Percentiles rank a stretch among this genome's conserved stretches.
Conservation (phyloP, 75 land plant species). For the Pinus tabuliformis region DNA sequence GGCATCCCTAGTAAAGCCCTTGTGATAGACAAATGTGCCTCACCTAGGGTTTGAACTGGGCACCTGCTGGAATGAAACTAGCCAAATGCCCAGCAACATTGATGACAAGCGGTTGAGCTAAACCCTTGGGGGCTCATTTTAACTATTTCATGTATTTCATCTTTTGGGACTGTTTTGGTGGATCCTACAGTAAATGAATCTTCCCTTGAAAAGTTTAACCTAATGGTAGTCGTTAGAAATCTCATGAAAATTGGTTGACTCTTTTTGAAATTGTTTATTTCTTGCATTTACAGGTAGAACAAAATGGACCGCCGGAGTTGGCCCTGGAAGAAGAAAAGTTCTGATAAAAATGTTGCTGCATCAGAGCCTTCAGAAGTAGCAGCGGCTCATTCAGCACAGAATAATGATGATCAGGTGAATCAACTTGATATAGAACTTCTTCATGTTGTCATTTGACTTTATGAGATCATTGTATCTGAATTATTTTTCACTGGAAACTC, state of each 20-base stretch:
- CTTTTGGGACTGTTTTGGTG: not conserved
- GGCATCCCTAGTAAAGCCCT: too few species aligned
- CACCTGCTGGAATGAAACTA: too few species aligned
- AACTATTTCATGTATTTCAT: not conserved
- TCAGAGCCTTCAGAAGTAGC: constrained; percentile 21
- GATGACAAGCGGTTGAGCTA: too few species aligned
- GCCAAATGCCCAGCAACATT: too few species aligned
- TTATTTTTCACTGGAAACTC: not conserved
- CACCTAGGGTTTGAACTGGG: too few species aligned
- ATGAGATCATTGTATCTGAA: too few species aligned
- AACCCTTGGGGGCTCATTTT: too few species aligned
- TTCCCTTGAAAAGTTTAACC: not conserved
- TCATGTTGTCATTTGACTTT: too few species aligned
- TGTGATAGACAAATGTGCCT: too few species aligned
- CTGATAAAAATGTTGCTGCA: constrained; percentile 52
- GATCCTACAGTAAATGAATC: constrained; percentile 2
- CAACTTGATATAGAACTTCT: too few species aligned
- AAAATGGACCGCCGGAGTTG: constrained; percentile 55
- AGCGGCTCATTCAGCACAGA: constrained; percentile 14
- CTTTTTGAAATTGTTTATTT: not conserved
- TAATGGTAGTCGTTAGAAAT: not conserved
- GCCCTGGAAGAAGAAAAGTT: constrained; percentile 88
- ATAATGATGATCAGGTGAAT: constrained; percentile 12
- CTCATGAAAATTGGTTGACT: not conserved
- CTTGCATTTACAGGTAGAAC: constrained; percentile 11